Conservation (phyloP, 192 early-diverging fungal genomes). For the Coemansia sp. region DNA sequence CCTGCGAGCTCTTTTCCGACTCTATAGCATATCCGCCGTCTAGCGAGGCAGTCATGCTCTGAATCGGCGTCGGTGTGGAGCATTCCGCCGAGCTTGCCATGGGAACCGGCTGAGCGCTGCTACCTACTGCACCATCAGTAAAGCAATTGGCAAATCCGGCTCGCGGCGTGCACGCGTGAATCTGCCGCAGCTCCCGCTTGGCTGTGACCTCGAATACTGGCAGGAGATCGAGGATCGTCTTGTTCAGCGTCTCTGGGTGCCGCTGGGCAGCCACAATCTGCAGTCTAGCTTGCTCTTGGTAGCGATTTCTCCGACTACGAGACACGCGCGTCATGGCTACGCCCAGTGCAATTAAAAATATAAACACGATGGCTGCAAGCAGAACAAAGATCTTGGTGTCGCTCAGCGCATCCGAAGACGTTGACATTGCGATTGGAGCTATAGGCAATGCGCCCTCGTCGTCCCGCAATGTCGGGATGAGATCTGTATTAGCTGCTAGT, state of each 20-base stretch:
- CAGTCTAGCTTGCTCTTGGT: slow-evolving; percentile 22
- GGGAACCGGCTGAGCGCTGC: slow-evolving; percentile 9
- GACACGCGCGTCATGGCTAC: slow-evolving; percentile 57
- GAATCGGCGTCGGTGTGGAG: slow-evolving; percentile 6
- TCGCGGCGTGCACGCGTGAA: slow-evolving; percentile 23
- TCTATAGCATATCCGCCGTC: slow-evolving; percentile 31
- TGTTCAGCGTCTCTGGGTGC: slow-evolving; percentile 48
- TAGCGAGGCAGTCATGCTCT: neutral
- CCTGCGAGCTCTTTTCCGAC: slow-evolving; percentile 24
- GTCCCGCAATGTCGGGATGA: neutral
- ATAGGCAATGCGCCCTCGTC: slow-evolving; percentile 14
- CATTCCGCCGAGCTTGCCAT: slow-evolving; percentile 1
- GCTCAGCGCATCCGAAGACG: slow-evolving; percentile 46
- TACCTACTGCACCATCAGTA: slow-evolving; percentile 6
- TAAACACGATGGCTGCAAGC: slow-evolving; percentile 51
- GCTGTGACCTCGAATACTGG: slow-evolving; percentile 54
- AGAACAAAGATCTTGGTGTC: slow-evolving; percentile 58
- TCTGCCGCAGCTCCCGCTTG: slow-evolving; percentile 37
- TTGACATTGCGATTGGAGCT: slow-evolving; percentile 10
- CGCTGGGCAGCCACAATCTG: slow-evolving; percentile 29
- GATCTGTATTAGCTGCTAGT: neutral
- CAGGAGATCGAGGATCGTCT: slow-evolving; percentile 49
- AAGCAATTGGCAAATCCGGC: slow-evolving; percentile 29
- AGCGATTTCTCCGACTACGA: slow-evolving; percentile 34
- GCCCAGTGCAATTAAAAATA: slow-evolving; percentile 52